Evolutionary conservation across 805 yeast genomes (phyloP), one percentile per base, ranked within the genome.

Genomic region (Candida gorgasii): DNA sequence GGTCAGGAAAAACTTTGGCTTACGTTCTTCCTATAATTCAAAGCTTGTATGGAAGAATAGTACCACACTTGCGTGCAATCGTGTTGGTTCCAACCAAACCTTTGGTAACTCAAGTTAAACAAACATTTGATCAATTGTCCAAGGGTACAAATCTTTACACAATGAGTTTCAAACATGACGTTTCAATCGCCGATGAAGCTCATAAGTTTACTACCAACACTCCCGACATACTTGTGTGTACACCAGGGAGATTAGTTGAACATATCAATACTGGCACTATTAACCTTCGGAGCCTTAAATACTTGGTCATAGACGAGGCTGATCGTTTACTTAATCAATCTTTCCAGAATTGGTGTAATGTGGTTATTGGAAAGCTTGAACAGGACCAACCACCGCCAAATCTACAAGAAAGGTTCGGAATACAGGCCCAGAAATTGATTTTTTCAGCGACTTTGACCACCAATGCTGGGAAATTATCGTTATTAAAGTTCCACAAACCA

Each of bases 371-470:
- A 4, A 69, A 65, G 39, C 63, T 74, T 42, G 60, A 50, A 22
- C 9, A 24, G 1, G 22, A 27, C n/a, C 30, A 41, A 19, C 30
- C 46, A 11, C 31, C 30, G 4, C 35, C 38, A 4, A 57, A 56
- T 34, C 53, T 67, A 2, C 61, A 69, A 15, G 50, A 59, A 23
- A 44, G 39, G 14, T 76, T 76, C 67, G 47, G 48, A 8, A 42
- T 67, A 28, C 61, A 60, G 37, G 62, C 81, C 63, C 57, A 84
- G 67, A 66, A 90, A 52, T 72, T 92, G 60, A 75, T 93, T 3
- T 89, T 93, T 57, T 84, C 95, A 38, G 99, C 99, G 6, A 93
- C 99, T 0, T 74, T 93, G 40, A 89, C 97, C 3, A 84, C 97
- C 2, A 95, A 90, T 59, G 87, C 97, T 0, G 96, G 93, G 20